A percentile compares a stretch with the other conserved stretches of the same genome.
These are phyloP conservation scores for Aspergillus proliferans DNA, from an alignment of 2,329 filamentous ascomycete genomes.

Conservation along the genomic window DNA sequence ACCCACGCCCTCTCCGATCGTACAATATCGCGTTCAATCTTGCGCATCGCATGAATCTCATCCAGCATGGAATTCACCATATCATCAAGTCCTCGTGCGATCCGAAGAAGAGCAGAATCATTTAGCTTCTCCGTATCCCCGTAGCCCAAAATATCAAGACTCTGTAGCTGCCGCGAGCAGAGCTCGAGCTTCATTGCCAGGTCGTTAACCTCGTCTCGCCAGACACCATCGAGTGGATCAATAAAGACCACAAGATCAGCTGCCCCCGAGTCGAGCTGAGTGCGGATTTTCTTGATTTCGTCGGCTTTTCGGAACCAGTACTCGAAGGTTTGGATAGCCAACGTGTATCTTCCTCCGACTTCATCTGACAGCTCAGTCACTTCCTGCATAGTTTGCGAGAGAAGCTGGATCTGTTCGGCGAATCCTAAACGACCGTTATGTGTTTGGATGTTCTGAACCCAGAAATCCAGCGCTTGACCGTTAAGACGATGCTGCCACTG, in stretches of 20 bases:
- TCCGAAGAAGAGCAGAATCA: constrained; percentile 28
- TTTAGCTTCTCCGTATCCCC: constrained; percentile 17
- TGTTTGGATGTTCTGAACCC: constrained; percentile 26
- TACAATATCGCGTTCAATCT: constrained; percentile 31
- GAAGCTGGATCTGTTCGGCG: constrained; percentile 30
- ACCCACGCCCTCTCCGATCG: constrained; percentile 29
- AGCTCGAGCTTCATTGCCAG: constrained; percentile 30
- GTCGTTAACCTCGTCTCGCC: constrained; percentile 28
- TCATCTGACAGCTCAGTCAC: constrained; percentile 26
- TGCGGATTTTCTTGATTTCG: constrained; percentile 16
- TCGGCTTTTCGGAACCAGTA: constrained; percentile 29
- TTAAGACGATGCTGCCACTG: constrained; percentile 28
- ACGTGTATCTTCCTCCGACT: constrained; percentile 23
- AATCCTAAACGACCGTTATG: constrained; percentile 24
- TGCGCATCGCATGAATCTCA: constrained; percentile 30
- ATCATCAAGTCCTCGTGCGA: constrained; percentile 21
- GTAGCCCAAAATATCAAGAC: constrained; percentile 29
- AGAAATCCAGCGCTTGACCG: constrained; percentile 27
- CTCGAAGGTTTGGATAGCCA: constrained; percentile 28
- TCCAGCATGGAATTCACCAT: constrained; percentile 30
- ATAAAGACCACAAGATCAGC: constrained; percentile 22
- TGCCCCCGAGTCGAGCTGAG: constrained; percentile 9
- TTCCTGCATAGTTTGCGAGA: constrained; percentile 36
- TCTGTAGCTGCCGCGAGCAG: constrained; percentile 29
- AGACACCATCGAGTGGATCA: constrained; percentile 26